Percentiles rank a stretch among this genome's conserved stretches.
Evolutionary conservation across 2,329 filamentous ascomycete genomes (phyloP).

Genomic region (Truncatella angustata): DNA sequence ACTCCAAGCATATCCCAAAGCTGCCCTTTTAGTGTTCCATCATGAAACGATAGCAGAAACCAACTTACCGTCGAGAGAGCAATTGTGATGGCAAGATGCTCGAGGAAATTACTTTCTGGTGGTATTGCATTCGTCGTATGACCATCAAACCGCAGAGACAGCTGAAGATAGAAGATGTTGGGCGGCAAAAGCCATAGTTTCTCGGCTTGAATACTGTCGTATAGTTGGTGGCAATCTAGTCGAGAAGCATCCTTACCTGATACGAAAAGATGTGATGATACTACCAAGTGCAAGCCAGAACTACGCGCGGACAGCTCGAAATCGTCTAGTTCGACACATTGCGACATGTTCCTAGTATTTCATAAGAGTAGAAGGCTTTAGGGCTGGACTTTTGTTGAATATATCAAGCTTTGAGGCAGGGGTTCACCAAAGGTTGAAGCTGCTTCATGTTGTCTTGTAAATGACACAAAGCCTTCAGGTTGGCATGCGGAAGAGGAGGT

Average conservation of each 20-base stretch:
- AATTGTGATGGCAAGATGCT: constrained; percentile 8
- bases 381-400: too few species aligned
- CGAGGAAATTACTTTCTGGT: background rate
- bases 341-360: background rate
- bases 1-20: constrained; percentile 27
- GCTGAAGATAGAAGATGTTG: constrained; percentile 7
- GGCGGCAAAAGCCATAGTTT: constrained; percentile 8
- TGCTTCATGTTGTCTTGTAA: too few species aligned
- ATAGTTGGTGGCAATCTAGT: background rate
- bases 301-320: constrained; percentile 4
- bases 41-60: background rate
- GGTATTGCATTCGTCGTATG: background rate
- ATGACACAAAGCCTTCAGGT: too few species aligned
- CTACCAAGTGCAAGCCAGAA: constrained; percentile 2
- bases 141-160: constrained; percentile 3
- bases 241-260: background rate
- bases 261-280: constrained; percentile 7
- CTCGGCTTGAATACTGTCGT: constrained; percentile 2
- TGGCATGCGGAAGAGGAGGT: too few species aligned
- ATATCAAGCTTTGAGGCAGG: too few species aligned
- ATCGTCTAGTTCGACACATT: constrained; percentile 3
- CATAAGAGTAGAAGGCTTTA: too few species aligned
- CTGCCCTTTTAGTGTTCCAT: constrained; percentile 18
- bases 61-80: background rate
- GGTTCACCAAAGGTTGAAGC: too few species aligned